Base-by-base conservation (phyloP, 2,329 filamentous ascomycete species). In the Pseudocercospora pini-densiflorae region DNA sequence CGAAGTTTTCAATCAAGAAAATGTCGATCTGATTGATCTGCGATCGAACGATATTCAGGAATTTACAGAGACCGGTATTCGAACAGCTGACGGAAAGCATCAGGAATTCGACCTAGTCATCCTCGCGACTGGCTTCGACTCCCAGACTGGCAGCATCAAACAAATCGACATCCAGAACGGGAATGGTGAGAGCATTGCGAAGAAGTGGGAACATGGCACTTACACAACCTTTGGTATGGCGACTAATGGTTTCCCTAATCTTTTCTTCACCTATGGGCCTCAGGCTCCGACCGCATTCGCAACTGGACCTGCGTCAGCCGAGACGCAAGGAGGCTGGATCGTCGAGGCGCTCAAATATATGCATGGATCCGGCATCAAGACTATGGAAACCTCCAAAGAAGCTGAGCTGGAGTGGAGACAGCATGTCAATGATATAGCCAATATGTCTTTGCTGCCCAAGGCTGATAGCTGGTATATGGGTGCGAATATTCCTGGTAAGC, bases 401-500 rank as follows among this genome's bases (percentile, higher is more conserved):
- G 74, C 72, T 8, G 76, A 77, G 66, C 57, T 67, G 43, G 67
- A 71, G 36, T 78, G 75, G 73, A 66, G 43, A 3, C 53, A 71
- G n/a, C 36, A 33, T 43, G 62, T 64, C 1, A 81, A 80, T 0
- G 80, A 80, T 2, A 79, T 82, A 63, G 76, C 75, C 49, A 82
- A 81, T 53, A 79, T 79, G 0, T 80, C 80, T 3, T 78, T 74
- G 24, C 69, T 71, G 57, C 67, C 65, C 2, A 29, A 64, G 23
- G 68, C 67, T 8, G 66, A 74, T n/a, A 65, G 63, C 6, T 71
- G 69, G 75, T 82, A 45, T 77, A 75, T 8, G 73, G 79, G 70
- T 31, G 78, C 77, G 6, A 82, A 83, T 58, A 74, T 83, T 10
- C 81, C 81, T 0, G 81, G 81, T 7, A 83, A 83, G 74, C 71